phyloP scores from a whole-genome alignment of 345 rosid species.

The Brassica juncea region DNA sequence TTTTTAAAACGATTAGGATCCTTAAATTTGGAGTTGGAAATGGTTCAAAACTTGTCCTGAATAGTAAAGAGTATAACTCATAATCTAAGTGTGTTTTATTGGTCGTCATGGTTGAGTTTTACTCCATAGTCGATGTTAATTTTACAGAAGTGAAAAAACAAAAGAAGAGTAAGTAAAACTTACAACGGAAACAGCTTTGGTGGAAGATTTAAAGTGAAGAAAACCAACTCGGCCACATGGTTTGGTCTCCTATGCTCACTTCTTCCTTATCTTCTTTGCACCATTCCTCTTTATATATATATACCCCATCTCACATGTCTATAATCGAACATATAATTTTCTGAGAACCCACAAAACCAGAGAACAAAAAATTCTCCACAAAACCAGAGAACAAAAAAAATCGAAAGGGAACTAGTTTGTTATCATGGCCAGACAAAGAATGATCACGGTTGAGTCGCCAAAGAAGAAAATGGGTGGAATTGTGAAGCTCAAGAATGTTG shows the following conservation, averaged over 20 bases:
- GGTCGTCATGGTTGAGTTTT: background rate
- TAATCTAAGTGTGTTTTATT: background rate
- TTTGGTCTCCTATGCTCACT: slow-evolving; percentile 38
- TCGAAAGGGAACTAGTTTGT: background rate
- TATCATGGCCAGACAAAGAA: slow-evolving; percentile 43
- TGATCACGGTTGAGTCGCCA: slow-evolving; percentile 24
- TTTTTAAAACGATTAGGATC: background rate
- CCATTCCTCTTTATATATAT: slow-evolving; percentile 33
- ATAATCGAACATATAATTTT: slow-evolving; percentile 9
- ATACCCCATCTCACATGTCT: slow-evolving; percentile 11
- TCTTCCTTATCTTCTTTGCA: slow-evolving; percentile 38
- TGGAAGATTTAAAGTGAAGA: slow-evolving; percentile 26
- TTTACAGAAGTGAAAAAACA: background rate
- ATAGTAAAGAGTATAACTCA: background rate
- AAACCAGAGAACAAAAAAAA: background rate
- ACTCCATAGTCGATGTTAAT: background rate
- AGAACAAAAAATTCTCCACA: background rate
- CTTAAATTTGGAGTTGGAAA: background rate
- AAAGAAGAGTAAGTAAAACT: background rate
- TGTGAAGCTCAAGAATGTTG: slow-evolving; percentile 46
- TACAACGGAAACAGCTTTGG: slow-evolving; percentile 23
- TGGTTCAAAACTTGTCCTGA: background rate
- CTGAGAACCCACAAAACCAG: background rate
- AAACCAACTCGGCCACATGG: slow-evolving; percentile 47
- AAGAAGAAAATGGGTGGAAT: slow-evolving; percentile 40